Conservation (phyloP, 1,284 basidiomycete species). For the Calocybe gambosa region DNA sequence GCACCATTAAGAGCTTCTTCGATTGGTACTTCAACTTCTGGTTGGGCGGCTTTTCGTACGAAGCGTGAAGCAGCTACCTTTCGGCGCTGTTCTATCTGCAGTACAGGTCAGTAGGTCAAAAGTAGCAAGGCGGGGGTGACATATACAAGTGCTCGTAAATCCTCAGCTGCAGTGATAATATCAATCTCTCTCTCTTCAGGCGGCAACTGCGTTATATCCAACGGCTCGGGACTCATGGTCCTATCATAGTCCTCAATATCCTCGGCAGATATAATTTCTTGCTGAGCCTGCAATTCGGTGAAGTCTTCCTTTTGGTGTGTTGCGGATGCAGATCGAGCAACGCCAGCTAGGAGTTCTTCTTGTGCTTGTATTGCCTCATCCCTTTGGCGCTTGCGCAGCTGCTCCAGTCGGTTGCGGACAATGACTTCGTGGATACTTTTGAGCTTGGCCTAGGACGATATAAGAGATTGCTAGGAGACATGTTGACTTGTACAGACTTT, state of each 20-base stretch:
- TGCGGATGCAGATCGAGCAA: slow-evolving; percentile 51
- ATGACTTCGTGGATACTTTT: slow-evolving; percentile 93
- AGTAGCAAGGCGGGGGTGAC: neutral
- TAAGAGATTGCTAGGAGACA: slow-evolving; percentile 1
- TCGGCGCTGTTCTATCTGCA: slow-evolving; percentile 71
- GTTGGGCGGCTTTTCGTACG: slow-evolving; percentile 66
- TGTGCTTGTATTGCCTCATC: slow-evolving; percentile 92
- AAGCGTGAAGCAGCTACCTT: slow-evolving; percentile 78
- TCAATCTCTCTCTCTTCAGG: slow-evolving; percentile 77
- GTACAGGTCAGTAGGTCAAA: neutral
- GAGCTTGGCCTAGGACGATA: slow-evolving; percentile 67
- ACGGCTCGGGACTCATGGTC: slow-evolving; percentile 73
- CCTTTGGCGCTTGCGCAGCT: slow-evolving; percentile 90
- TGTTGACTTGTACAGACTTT: slow-evolving; percentile 51
- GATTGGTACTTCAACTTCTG: slow-evolving; percentile 40
- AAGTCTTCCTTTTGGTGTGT: slow-evolving; percentile 39
- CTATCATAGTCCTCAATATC: slow-evolving; percentile 72
- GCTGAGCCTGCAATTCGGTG: slow-evolving; percentile 28
- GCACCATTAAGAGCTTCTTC: slow-evolving; percentile 60
- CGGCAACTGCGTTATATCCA: slow-evolving; percentile 66
- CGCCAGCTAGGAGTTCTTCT: slow-evolving; percentile 82
- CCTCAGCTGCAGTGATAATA: slow-evolving; percentile 67
- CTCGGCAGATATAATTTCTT: slow-evolving; percentile 45
- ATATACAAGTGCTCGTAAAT: slow-evolving; percentile 56
- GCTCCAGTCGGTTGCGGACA: slow-evolving; percentile 91